These are phyloP conservation scores for Sclerotinia borealis DNA, from an alignment of 2,329 filamentous ascomycete genomes.

Conservation along the genomic window DNA sequence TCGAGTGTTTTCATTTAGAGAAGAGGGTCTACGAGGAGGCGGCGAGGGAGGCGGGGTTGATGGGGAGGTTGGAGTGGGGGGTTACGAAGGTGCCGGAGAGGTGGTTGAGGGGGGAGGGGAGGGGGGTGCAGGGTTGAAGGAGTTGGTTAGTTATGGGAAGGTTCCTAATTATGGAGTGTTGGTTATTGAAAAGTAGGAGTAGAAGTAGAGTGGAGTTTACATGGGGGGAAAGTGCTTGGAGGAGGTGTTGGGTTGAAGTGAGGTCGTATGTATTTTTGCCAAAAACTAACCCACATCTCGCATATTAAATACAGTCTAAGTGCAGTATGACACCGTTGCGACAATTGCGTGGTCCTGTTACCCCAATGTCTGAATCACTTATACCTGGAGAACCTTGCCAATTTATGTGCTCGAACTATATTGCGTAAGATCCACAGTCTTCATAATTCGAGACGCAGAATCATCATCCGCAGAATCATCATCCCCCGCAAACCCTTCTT, in stretches of 20 bases:
- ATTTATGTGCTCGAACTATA: too few species aligned
- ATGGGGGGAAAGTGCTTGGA: too few species aligned
- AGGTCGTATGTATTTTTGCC: neutral
- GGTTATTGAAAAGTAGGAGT: slow-evolving; percentile 21
- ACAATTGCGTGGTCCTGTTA: neutral
- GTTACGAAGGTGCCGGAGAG: slow-evolving; percentile 24
- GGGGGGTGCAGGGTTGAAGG: slow-evolving; percentile 23
- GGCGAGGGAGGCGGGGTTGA: slow-evolving; percentile 29
- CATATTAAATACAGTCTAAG: neutral
- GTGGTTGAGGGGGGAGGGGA: slow-evolving; percentile 19
- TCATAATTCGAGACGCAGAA: too few species aligned
- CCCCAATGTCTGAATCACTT: neutral
- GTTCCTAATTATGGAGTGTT: slow-evolving; percentile 26
- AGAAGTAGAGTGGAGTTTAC: neutral
- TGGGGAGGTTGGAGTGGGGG: slow-evolving; percentile 26
- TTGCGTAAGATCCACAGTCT: too few species aligned
- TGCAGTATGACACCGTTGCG: neutral
- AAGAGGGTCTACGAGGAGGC: slow-evolving; percentile 29
- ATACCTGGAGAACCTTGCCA: too few species aligned
- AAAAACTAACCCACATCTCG: neutral
- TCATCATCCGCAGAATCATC: too few species aligned
- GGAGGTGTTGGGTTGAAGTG: neutral
- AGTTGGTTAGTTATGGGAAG: slow-evolving; percentile 26
- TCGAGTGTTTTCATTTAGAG: slow-evolving; percentile 29
- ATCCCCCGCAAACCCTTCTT: too few species aligned